Evolutionary conservation across 208 protist species (phyloP).

Genomic region (Leishmania lainsoni): DNA sequence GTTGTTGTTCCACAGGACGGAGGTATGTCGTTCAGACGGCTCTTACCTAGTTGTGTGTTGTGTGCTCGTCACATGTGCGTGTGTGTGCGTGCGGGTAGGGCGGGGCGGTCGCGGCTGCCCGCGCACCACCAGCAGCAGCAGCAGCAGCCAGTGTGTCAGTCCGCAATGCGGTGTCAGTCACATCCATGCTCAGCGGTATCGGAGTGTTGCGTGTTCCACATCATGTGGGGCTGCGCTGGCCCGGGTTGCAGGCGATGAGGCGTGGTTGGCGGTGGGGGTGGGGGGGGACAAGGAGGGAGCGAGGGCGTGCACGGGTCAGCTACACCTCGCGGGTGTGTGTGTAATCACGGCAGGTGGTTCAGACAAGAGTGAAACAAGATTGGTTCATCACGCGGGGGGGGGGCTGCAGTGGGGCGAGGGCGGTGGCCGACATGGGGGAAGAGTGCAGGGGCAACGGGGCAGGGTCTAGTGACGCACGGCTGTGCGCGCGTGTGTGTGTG

Average conservation of each 20-base stretch:
- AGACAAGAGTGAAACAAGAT: slow-evolving; percentile 18
- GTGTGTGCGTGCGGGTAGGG: neutral
- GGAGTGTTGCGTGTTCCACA: slow-evolving; percentile 30
- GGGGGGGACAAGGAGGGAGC: neutral
- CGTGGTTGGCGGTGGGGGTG: neutral
- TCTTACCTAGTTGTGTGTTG: slow-evolving; percentile 33
- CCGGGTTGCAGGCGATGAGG: neutral
- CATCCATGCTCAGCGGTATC: slow-evolving; percentile 37
- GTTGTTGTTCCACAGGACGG: slow-evolving; percentile 26
- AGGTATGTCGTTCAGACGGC: slow-evolving; percentile 36
- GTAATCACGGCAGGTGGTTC: slow-evolving; percentile 9
- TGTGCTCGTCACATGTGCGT: slow-evolving; percentile 29
- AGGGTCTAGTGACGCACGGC: neutral
- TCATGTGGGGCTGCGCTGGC: slow-evolving; percentile 16
- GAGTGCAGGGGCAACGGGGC: neutral
- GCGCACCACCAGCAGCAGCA: neutral
- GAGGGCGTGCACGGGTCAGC: neutral
- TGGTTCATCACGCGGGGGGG: slow-evolving; percentile 13
- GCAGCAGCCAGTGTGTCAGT: slow-evolving; percentile 21
- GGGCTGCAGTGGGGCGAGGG: neutral
- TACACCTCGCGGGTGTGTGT: slow-evolving; percentile 10
- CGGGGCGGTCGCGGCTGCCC: neutral
- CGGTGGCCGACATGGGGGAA: neutral
- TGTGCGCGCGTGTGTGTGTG: neutral
- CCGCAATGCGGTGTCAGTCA: slow-evolving; percentile 27